A percentile compares a stretch with the other conserved stretches of the same genome.
These are phyloP conservation scores for Xylaria curta DNA, from an alignment of 495 filamentous ascomycete species.

Conservation along the genomic window DNA sequence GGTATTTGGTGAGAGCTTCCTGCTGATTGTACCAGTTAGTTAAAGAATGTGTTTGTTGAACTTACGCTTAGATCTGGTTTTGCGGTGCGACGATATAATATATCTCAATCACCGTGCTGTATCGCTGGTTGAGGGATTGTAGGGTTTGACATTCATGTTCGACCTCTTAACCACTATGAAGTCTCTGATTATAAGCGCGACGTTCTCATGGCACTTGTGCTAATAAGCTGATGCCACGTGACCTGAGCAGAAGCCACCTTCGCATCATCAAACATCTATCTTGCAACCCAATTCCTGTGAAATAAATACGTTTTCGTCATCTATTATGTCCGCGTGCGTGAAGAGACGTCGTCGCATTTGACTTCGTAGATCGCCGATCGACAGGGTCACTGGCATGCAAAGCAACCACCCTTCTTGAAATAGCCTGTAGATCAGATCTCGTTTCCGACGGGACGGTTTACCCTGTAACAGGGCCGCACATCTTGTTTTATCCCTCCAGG, in stretches of 20 bases:
- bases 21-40: no score
- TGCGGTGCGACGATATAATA: no score
- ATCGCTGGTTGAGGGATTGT: background rate
- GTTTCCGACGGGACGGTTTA: background rate
- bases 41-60: no score
- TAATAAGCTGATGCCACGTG: background rate
- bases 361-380: constrained; percentile 10
- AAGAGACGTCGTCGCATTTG: background rate
- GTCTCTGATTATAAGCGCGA: background rate
- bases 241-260: background rate
- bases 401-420: background rate
- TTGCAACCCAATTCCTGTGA: background rate
- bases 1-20: no score
- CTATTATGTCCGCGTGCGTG: background rate
- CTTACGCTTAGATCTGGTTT: no score
- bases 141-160: background rate
- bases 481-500: background rate
- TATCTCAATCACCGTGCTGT: background rate
- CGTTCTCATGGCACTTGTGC: background rate
- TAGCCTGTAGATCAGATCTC: constrained; percentile 3
- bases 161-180: background rate
- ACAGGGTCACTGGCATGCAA: constrained; percentile 4
- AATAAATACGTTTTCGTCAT: background rate
- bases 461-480: background rate
- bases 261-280: background rate